Conservation (phyloP, 2,329 filamentous ascomycete genomes). For the Stromatinia cepivora region DNA sequence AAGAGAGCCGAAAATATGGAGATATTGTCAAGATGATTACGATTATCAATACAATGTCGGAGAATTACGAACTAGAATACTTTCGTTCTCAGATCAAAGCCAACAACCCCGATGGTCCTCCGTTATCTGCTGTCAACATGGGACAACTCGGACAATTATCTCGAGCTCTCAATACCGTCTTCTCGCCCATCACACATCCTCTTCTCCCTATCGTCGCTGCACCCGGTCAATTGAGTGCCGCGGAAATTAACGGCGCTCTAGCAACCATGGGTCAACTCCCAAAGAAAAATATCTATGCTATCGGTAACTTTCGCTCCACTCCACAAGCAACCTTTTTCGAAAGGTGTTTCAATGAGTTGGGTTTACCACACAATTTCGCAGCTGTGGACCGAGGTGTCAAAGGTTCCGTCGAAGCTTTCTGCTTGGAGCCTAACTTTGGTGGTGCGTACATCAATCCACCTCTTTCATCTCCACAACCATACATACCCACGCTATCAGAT, state of each 20-base stretch:
- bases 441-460: conserved; percentile 80
- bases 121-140: conserved; percentile 85
- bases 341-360: conserved; percentile 78
- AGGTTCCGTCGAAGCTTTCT: conserved; percentile 68
- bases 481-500: conserved; percentile 68
- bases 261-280: conserved; percentile 78
- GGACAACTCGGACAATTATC: conserved; percentile 83
- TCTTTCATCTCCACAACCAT: conserved; percentile 56
- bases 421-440: conserved; percentile 74
- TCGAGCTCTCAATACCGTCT: conserved; percentile 78
- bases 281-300: conserved; percentile 77
- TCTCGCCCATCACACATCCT: conserved; percentile 85
- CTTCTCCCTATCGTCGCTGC: conserved; percentile 81
- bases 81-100: conserved; percentile 76
- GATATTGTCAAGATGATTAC: conserved; percentile 92
- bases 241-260: conserved; percentile 79
- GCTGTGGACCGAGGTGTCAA: conserved; percentile 70
- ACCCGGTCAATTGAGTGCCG: conserved; percentile 80
- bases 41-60: conserved; percentile 76
- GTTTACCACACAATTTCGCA: conserved; percentile 79
- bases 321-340: conserved; percentile 84
- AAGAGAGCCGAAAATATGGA: conserved; percentile 69
- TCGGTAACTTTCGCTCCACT: conserved; percentile 67
- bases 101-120: conserved; percentile 67
- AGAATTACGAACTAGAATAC: conserved; percentile 88